Base-by-base conservation (phyloP, 352 stramenopile genomes). In the Hyphochytrium catenoides region DNA sequence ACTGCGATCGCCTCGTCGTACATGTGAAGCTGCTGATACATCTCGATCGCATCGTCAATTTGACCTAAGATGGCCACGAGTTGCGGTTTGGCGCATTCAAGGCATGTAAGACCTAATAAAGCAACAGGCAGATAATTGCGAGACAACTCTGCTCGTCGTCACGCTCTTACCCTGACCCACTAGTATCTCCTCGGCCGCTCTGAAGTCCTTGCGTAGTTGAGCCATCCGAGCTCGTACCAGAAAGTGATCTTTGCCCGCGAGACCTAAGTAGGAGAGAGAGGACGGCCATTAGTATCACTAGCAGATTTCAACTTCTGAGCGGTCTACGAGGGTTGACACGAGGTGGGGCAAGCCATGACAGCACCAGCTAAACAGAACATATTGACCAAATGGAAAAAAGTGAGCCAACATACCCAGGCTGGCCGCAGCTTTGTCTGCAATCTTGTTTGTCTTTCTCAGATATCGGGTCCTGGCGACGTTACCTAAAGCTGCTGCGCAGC, bases 1-100 rank as follows among this genome's bases (percentile, higher is more conserved):
- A 94, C 64, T 20, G 63, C 62, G 39, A 94, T 84, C n/a, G 83
- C 79, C 34, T 94, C 76, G 50, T 93, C 78, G 60, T 73, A 94
- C 48, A 89, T 78, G 42, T 91, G 74, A 32, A 94, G 43, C 20
- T 83, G 63, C 51, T 94, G 72, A 49, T 94, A 93, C 78, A 94
- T 93, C 21, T 79, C 57, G 34, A 94, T 91, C 8, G 77, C 75
- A 20, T 94, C 82, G 34, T 92, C 75, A 12, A 91, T 47, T 54
- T 90, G 75, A 22, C 65, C 64, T n/a, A n/a, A n/a, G n/a, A n/a
- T n/a, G n/a, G n/a, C n/a, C n/a, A n/a, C n/a, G n/a, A n/a, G n/a
- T n/a, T n/a, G n/a, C n/a, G n/a, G n/a, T n/a, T n/a, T n/a, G n/a
- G n/a, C n/a, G n/a, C n/a, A n/a, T n/a, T n/a, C n/a, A n/a, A n/a